phyloP scores from a whole-genome alignment of 345 rosid species.

The Aquilaria malaccensis region DNA sequence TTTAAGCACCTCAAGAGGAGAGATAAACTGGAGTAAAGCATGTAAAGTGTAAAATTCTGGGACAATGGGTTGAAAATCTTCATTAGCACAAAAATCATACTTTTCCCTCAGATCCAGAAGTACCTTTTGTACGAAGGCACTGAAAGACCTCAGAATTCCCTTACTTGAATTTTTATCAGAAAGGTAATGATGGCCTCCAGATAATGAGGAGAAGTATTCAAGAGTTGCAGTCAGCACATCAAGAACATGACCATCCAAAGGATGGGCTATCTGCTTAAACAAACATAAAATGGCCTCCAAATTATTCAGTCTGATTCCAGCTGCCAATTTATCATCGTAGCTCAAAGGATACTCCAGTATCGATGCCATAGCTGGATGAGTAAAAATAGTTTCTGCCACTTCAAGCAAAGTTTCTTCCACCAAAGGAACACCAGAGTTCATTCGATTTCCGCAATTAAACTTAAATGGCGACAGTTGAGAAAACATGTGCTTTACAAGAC shows the following conservation, averaged over 20 bases:
- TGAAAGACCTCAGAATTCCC: constrained; percentile 38
- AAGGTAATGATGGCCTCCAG: constrained; percentile 17
- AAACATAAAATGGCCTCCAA: constrained; percentile 34
- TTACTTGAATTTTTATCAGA: constrained; percentile 22
- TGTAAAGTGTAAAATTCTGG: constrained; percentile 49
- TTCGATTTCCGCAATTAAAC: constrained; percentile 21
- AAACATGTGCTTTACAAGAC: constrained; percentile 50
- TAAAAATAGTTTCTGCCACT: constrained; percentile 48
- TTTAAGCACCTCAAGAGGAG: constrained; percentile 70
- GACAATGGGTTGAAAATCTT: constrained; percentile 35
- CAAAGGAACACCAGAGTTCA: constrained; percentile 16
- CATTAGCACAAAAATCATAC: constrained; percentile 42
- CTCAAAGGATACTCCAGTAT: constrained; percentile 44
- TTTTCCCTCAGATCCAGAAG: constrained; percentile 31
- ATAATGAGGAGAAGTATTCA: constrained; percentile 35
- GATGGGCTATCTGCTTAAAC: constrained; percentile 35
- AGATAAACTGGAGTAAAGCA: constrained; percentile 43
- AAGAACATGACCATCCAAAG: constrained; percentile 49
- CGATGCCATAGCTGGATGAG: constrained; percentile 52
- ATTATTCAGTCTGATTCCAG: constrained; percentile 24
- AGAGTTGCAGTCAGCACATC: constrained; percentile 47
- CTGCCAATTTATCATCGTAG: constrained; percentile 26
- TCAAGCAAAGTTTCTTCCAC: constrained; percentile 31
- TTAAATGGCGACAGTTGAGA: constrained; percentile 30
- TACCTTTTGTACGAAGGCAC: constrained; percentile 36